Conservation (phyloP, 306 rosid species). For the Bauhinia variegata region DNA sequence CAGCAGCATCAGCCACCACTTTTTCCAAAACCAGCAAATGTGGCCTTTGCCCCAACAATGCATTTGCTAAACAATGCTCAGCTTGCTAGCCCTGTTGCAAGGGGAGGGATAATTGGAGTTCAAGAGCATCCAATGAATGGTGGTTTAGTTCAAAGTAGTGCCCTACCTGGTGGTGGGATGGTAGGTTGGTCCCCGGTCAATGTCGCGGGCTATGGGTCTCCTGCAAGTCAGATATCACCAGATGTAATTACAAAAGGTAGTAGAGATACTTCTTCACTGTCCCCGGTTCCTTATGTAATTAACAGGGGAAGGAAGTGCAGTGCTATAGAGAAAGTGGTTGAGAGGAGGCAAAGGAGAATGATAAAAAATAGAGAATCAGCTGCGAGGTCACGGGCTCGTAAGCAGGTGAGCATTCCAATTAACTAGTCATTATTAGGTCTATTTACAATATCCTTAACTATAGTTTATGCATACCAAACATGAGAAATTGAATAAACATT, state of each 20-base stretch:
- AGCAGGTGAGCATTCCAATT: constrained; percentile 64
- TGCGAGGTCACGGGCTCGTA: constrained; percentile 97
- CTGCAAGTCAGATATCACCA: constrained; percentile 60
- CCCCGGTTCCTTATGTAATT: constrained; percentile 75
- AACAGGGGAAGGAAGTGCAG: constrained; percentile 66
- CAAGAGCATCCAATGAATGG: constrained; percentile 59
- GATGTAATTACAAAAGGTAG: constrained; percentile 47
- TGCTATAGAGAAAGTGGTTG: constrained; percentile 79
- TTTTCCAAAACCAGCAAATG: constrained; percentile 67
- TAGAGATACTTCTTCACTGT: constrained; percentile 45
- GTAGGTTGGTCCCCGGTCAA: constrained; percentile 52
- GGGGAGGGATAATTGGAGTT: constrained; percentile 52
- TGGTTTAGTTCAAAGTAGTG: constrained; percentile 46
- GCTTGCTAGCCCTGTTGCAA: constrained; percentile 47
- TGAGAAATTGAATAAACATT: neutral
- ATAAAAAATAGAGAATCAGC: constrained; percentile 97
- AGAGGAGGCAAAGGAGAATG: constrained; percentile 96
- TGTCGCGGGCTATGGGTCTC: constrained; percentile 48
- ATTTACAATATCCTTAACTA: neutral
- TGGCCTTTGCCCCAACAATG: constrained; percentile 63
- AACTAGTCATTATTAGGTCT: neutral
- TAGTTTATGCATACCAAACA: neutral
- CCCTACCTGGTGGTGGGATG: constrained; percentile 42
- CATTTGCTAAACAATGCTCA: constrained; percentile 61
- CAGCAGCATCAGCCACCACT: constrained; percentile 60